Conservation (phyloP, 1,284 basidiomycete species). For the Apiotrichum sp. region DNA sequence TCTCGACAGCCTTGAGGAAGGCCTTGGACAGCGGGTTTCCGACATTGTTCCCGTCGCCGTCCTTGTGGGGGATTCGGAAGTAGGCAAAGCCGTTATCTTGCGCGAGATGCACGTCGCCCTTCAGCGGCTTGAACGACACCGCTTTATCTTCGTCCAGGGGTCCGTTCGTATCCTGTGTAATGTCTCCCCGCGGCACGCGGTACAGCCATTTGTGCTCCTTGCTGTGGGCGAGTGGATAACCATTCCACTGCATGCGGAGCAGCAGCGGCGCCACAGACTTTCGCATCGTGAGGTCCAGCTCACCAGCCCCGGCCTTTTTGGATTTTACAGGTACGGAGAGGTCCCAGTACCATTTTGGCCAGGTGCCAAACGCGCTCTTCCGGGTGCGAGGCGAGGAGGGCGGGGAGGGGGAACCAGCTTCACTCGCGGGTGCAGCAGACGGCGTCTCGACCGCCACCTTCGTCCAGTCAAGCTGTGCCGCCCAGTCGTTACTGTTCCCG, state of each 20-base stretch:
- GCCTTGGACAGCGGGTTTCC: constrained; percentile 85
- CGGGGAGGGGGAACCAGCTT: too few species aligned
- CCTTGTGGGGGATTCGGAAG: constrained; percentile 93
- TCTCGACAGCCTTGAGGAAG: constrained; percentile 81
- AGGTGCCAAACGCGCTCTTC: constrained; percentile 34
- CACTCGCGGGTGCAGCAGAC: neutral
- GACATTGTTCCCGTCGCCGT: constrained; percentile 89
- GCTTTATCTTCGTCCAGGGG: constrained; percentile 41
- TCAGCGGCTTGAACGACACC: constrained; percentile 14
- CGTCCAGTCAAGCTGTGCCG: constrained; percentile 14
- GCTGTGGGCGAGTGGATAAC: constrained; percentile 77
- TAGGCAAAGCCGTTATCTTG: constrained; percentile 48
- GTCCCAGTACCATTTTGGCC: constrained; percentile 98
- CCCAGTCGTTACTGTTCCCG: constrained; percentile 2
- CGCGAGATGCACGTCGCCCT: constrained; percentile 15
- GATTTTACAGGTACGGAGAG: constrained; percentile 50
- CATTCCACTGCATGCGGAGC: constrained; percentile 80
- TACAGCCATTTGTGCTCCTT: constrained; percentile 89
- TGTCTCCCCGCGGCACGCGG: constrained; percentile 55
- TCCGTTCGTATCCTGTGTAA: constrained; percentile 58
- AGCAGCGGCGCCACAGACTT: constrained; percentile 79
- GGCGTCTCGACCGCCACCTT: neutral
- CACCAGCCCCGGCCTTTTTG: constrained; percentile 33
- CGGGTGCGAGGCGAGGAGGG: neutral
- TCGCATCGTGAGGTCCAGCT: constrained; percentile 79